Conservation (phyloP, 495 filamentous ascomycete genomes). For the Lineolata rhizophorae region DNA sequence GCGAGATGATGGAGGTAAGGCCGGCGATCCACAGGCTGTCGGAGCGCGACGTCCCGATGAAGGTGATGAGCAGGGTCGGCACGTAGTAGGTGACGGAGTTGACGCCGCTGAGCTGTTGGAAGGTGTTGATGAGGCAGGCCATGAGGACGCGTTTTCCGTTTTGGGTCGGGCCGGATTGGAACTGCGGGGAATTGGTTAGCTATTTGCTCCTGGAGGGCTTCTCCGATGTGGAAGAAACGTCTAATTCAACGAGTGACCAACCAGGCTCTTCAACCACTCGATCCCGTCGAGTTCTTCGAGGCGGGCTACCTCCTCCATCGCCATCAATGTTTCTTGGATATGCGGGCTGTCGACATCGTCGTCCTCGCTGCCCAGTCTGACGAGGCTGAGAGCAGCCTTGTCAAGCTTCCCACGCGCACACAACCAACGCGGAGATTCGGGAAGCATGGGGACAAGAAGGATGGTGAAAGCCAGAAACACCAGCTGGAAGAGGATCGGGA, state of each 20-base stretch:
- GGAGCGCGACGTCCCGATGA: slow-evolving; percentile 28
- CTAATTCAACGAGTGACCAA: no score
- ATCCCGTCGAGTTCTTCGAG: no score
- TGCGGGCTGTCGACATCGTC: no score
- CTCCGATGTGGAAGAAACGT: no score
- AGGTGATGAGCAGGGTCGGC: slow-evolving; percentile 28
- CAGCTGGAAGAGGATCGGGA: background rate
- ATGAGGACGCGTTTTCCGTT: background rate
- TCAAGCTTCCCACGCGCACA: background rate
- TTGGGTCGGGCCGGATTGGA: no score
- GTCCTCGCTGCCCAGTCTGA: no score
- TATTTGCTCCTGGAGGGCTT: no score
- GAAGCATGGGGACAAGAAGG: background rate
- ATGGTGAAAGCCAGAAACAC: background rate
- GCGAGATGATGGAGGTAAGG: slow-evolving; percentile 21
- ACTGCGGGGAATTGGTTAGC: no score
- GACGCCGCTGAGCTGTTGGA: slow-evolving; percentile 18
- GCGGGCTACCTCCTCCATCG: no score
- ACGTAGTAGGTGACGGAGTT: slow-evolving; percentile 34
- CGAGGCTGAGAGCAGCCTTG: no score
- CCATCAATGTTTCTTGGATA: no score
- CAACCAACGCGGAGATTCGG: slow-evolving; percentile 1
- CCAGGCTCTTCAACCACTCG: no score
- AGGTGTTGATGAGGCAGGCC: slow-evolving; percentile 1
- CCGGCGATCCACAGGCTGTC: slow-evolving; percentile 28